Base-by-base conservation (phyloP, 768 basidiomycete species). In the Pulveroboletus sp. region DNA sequence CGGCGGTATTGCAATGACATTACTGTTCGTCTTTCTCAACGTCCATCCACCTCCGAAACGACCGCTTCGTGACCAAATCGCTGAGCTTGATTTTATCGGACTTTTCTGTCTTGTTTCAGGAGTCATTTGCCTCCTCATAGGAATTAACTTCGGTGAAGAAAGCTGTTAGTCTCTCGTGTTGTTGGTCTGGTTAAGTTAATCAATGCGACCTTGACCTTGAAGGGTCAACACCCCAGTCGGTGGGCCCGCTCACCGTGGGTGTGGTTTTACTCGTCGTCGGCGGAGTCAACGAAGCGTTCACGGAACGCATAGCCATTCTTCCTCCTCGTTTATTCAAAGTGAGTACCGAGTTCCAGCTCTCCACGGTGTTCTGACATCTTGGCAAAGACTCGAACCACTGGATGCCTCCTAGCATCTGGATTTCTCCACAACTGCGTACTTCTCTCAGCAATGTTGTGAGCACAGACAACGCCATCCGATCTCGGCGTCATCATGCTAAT, bases 321-420 rank as follows among this genome's bases (percentile, higher is more conserved):
- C 89, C 89, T 21, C 80, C 86, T 8, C 79, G 89, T 10, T 60
- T 90, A 28, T 89, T 90, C 72, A 81, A 79, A 70, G 85, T 81
- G 21, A 21, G 21, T 21, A 21, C 21, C 21, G 21, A 21, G 21
- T 21, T 21, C 21, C 46, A 35, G 70, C 30, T 43, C 2, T 46
- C 21, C 15, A 8, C 26, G 3, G 43, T 3, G 7, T 26, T 17
- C 39, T 50, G 18, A 43, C n/a, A 46, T 17, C 5, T n/a, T n/a
- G 36, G 11, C 40, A 3, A 56, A 83, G 83, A 86, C 83, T 8
- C 79, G 85, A 28, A 89, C 86, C 1, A 89, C 86, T 3, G 71
- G 70, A 1, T 73, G 82, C 31, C 62, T 87, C n/a, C 61, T 89
- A 12, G 64, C 82, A 10, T 69, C 76, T 1, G 68, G 72, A 1